Evolutionary conservation across 2,329 filamentous ascomycete species (phyloP).

Genomic region (Penicillium sp.): DNA sequence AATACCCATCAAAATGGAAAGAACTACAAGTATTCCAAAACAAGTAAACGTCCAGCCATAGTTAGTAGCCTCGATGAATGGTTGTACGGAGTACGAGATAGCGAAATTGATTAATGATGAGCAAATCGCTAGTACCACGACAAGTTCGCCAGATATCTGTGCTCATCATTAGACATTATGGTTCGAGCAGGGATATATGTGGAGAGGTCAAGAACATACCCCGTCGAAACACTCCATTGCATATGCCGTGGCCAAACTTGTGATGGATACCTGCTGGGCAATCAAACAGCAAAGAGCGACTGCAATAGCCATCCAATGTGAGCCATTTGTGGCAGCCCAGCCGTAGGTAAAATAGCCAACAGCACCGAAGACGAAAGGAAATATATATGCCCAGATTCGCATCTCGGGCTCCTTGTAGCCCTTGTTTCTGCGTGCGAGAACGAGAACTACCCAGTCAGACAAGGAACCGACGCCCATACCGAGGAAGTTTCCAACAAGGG

Average conservation of each 20-base stretch:
- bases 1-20: constrained; percentile 28
- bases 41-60: constrained; percentile 41
- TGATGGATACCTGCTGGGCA: constrained; percentile 46
- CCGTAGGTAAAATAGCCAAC: constrained; percentile 46
- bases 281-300: constrained; percentile 45
- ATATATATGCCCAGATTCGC: constrained; percentile 42
- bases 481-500: constrained; percentile 38
- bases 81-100: constrained; percentile 45
- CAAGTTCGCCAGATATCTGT: constrained; percentile 43
- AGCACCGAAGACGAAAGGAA: constrained; percentile 37
- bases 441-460: constrained; percentile 37
- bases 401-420: constrained; percentile 45
- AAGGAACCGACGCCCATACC: constrained; percentile 46
- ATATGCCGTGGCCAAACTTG: constrained; percentile 46
- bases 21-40: constrained; percentile 37
- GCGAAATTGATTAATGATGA: constrained; percentile 40
- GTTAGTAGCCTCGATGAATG: constrained; percentile 43
- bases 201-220: constrained; percentile 18
- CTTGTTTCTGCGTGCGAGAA: constrained; percentile 39
- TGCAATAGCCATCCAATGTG: constrained; percentile 42
- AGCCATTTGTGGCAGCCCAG: constrained; percentile 41
- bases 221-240: constrained; percentile 48
- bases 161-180: background rate
- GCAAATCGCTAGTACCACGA: constrained; percentile 44
- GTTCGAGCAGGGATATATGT: background rate